A percentile compares a stretch with the other conserved stretches of the same genome.
These are phyloP conservation scores for Echites panduratus DNA, from an alignment of 257 asterid species.

Conservation along the genomic window DNA sequence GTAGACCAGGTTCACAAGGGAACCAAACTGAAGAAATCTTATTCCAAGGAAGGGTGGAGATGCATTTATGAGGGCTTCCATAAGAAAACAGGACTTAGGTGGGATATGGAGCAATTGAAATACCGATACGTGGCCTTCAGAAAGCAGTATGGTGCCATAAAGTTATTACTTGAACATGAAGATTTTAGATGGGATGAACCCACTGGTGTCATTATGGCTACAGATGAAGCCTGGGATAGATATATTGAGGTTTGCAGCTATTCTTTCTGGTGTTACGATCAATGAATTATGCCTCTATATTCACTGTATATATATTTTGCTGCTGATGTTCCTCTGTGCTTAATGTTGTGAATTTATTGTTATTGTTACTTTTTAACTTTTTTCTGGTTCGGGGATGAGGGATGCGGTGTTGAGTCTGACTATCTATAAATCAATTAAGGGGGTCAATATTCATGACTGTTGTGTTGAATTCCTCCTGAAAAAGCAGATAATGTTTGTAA, in stretches of 20 bases:
- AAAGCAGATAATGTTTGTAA: slow-evolving; percentile 8
- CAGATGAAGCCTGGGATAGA: slow-evolving; percentile 66
- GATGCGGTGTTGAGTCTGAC: neutral
- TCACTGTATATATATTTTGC: neutral
- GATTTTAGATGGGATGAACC: slow-evolving; percentile 62
- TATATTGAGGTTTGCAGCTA: slow-evolving; percentile 43
- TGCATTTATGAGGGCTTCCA: slow-evolving; percentile 62
- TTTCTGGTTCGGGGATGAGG: neutral
- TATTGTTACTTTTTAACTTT: too few relatives aligned
- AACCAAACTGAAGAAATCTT: slow-evolving; percentile 48
- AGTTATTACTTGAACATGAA: slow-evolving; percentile 43
- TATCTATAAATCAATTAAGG: neutral
- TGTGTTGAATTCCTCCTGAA: neutral
- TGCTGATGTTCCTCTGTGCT: slow-evolving; percentile 1
- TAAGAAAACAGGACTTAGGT: slow-evolving; percentile 55
- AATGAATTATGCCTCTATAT: neutral
- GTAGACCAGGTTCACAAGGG: slow-evolving; percentile 61
- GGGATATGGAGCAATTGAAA: slow-evolving; percentile 79
- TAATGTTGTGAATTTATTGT: neutral
- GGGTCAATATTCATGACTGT: neutral
- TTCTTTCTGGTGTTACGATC: neutral
- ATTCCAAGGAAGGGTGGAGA: slow-evolving; percentile 73
- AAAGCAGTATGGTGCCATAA: slow-evolving; percentile 47
- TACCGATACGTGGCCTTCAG: slow-evolving; percentile 58
- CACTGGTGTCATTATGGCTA: slow-evolving; percentile 53